phyloP scores from a whole-genome alignment of 805 yeast species.

The Starmera amethionina region DNA sequence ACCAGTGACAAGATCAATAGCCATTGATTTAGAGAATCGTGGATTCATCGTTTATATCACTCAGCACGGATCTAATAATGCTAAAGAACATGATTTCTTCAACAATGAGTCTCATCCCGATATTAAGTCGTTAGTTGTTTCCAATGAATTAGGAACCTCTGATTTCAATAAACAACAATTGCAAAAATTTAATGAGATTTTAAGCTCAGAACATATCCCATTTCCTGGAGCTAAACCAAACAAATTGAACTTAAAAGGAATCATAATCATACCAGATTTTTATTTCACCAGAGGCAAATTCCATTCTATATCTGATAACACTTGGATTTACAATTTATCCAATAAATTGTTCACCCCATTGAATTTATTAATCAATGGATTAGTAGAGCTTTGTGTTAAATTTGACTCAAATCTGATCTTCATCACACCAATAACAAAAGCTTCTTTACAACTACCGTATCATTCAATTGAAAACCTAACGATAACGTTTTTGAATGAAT shows the following conservation, averaged over 20 bases:
- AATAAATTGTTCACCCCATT: constrained; percentile 39
- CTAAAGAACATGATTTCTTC: constrained; percentile 28
- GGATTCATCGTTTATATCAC: constrained; percentile 80
- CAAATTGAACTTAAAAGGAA: constrained; percentile 48
- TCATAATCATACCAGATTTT: constrained; percentile 60
- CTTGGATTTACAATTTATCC: constrained; percentile 41
- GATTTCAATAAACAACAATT: constrained; percentile 35
- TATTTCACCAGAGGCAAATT: constrained; percentile 61
- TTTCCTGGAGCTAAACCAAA: constrained; percentile 51
- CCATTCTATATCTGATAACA: constrained; percentile 38
- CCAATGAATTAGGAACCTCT: constrained; percentile 29
- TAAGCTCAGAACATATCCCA: constrained; percentile 47
- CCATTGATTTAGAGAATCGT: constrained; percentile 64
- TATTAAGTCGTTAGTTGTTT: constrained; percentile 52
- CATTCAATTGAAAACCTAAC: constrained; percentile 54
- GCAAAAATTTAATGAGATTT: constrained; percentile 35
- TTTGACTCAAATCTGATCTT: constrained; percentile 41
- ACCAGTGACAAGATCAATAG: constrained; percentile 58
- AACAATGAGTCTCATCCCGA: constrained; percentile 58
- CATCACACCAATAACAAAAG: constrained; percentile 45
- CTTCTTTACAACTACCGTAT: constrained; percentile 46
- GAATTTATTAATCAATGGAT: constrained; percentile 43
- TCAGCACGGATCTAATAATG: constrained; percentile 16
- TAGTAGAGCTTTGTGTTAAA: constrained; percentile 41
- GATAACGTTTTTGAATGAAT: constrained; percentile 30